These are phyloP conservation scores for Nevesoporus exiguus DNA, from an alignment of 768 basidiomycete genomes.

Conservation along the genomic window DNA sequence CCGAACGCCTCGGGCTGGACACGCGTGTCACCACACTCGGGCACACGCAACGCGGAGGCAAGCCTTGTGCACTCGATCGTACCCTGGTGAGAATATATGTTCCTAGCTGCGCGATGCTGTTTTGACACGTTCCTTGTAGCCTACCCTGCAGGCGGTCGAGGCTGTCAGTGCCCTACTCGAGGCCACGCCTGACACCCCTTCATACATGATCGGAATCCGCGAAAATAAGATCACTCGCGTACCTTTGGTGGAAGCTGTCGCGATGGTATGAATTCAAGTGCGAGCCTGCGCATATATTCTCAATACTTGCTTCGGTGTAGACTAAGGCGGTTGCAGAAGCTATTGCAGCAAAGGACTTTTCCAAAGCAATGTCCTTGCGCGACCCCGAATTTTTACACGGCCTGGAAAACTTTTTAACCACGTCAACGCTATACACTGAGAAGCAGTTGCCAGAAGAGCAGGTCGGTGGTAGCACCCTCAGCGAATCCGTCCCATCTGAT, in stretches of 20 bases:
- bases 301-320: conserved; percentile 36
- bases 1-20: conserved; percentile 85
- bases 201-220: conserved; percentile 94
- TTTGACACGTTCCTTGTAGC: conserved; percentile 43
- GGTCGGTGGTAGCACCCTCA: conserved; percentile 28
- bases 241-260: conserved; percentile 90
- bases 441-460: conserved; percentile 49
- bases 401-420: conserved; percentile 79
- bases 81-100: conserved; percentile 61
- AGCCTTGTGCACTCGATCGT: conserved; percentile 90
- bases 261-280: conserved; percentile 50
- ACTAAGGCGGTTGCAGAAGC: conserved; percentile 84
- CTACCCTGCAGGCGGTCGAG: conserved; percentile 93
- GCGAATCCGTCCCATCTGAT: conserved; percentile 8
- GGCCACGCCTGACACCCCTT: conserved; percentile 84
- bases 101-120: background rate
- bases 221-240: conserved; percentile 95
- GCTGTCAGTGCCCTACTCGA: conserved; percentile 87
- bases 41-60: conserved; percentile 93
- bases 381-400: conserved; percentile 91
- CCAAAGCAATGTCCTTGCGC: conserved; percentile 80
- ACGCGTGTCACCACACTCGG: conserved; percentile 96
- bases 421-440: conserved; percentile 57
- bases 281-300: conserved; percentile 1
- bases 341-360: conserved; percentile 80